phyloP scores from a whole-genome alignment of 1,284 basidiomycete genomes.

The Irpex rosettiformis region DNA sequence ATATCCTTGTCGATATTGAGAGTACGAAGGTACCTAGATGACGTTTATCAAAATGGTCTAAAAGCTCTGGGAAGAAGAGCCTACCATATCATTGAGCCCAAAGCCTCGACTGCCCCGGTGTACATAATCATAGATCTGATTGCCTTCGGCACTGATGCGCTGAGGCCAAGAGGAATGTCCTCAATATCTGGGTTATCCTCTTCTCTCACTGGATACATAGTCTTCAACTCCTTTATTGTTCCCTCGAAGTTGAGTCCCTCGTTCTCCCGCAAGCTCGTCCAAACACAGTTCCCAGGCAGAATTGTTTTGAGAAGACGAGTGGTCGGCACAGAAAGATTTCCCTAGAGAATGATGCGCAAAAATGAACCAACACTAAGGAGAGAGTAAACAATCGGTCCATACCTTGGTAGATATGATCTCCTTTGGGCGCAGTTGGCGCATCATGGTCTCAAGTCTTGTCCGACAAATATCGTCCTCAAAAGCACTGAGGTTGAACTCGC shows the following conservation, averaged over 20 bases:
- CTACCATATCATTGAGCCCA: slow-evolving; percentile 88
- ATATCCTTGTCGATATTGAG: slow-evolving; percentile 94
- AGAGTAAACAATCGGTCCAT: slow-evolving; percentile 12
- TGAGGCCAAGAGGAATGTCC: slow-evolving; percentile 36
- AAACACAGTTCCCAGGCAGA: slow-evolving; percentile 76
- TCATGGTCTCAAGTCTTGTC: slow-evolving; percentile 90
- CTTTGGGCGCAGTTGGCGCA: slow-evolving; percentile 91
- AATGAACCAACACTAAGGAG: not conserved
- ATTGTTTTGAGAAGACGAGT: slow-evolving; percentile 78
- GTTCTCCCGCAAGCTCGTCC: slow-evolving; percentile 81
- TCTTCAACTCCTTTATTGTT: slow-evolving; percentile 68
- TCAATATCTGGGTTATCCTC: slow-evolving; percentile 48
- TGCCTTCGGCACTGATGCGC: slow-evolving; percentile 61
- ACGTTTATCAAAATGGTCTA: not conserved
- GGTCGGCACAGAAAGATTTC: slow-evolving; percentile 79
- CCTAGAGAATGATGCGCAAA: slow-evolving; percentile 57
- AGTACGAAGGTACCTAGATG: slow-evolving; percentile 75
- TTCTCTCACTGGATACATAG: slow-evolving; percentile 54
- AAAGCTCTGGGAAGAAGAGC: slow-evolving; percentile 15
- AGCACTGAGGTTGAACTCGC: slow-evolving; percentile 88
- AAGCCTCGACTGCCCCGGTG: slow-evolving; percentile 71
- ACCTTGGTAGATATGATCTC: slow-evolving; percentile 94
- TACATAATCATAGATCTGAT: slow-evolving; percentile 72
- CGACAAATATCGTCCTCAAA: slow-evolving; percentile 94
- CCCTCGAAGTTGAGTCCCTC: slow-evolving; percentile 79